Conservation (phyloP, 2,329 filamentous ascomycete species). For the Gyromitra esculenta region DNA sequence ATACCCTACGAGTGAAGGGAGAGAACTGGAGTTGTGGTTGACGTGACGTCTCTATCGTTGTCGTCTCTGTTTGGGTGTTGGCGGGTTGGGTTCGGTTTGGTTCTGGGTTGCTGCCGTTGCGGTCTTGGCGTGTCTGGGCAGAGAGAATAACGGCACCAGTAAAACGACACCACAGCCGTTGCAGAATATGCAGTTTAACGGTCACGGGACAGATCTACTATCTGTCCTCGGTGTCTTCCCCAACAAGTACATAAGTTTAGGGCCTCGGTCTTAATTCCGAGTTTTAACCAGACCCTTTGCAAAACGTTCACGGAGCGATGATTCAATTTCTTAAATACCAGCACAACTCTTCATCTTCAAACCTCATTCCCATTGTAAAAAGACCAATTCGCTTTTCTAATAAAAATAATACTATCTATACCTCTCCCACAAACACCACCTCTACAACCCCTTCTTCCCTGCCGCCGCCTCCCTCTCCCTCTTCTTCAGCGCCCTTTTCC, state of each 20-base stretch:
- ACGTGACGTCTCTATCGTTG: conserved; percentile 12
- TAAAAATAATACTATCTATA: neutral
- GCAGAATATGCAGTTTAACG: neutral
- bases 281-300: neutral
- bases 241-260: neutral
- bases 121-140: conserved; percentile 41
- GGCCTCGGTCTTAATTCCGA: neutral
- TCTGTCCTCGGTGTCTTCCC: neutral
- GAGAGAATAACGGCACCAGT: neutral
- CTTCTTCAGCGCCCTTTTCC: conserved; percentile 83
- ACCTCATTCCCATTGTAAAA: neutral
- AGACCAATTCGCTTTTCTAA: neutral
- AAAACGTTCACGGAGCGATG: neutral
- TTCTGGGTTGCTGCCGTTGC: conserved; percentile 7
- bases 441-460: conserved; percentile 65
- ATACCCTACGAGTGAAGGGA: conserved; percentile 5
- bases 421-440: too few relatives aligned
- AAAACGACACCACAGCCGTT: neutral
- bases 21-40: neutral
- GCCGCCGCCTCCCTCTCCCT: conserved; percentile 72
- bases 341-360: neutral
- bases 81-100: conserved; percentile 22
- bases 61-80: conserved; percentile 22
- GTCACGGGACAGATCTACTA: neutral
- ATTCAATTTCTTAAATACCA: neutral